These are phyloP conservation scores for Mycena albidolilacea DNA, from an alignment of 768 basidiomycete genomes.

Conservation along the genomic window DNA sequence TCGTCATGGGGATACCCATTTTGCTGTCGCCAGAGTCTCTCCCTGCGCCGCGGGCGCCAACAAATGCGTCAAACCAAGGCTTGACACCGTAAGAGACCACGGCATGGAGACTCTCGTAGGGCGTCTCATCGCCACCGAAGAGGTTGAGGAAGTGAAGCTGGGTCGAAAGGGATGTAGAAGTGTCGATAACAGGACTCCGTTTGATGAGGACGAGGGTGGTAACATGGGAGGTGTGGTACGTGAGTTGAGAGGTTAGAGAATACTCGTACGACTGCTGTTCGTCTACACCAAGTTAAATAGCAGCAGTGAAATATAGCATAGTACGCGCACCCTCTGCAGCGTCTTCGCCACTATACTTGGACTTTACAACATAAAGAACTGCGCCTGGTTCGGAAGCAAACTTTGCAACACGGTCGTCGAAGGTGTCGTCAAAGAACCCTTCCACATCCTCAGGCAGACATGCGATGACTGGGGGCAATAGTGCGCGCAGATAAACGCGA, in stretches of 20 bases:
- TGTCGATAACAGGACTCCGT: conserved; percentile 86
- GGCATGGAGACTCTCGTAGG: conserved; percentile 96
- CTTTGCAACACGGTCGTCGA: conserved; percentile 80
- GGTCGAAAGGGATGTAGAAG: conserved; percentile 80
- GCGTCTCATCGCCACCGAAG: conserved; percentile 89
- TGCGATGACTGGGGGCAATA: conserved; percentile 89
- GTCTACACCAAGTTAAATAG: conserved; percentile 58
- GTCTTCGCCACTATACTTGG: conserved; percentile 60
- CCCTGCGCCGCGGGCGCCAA: conserved; percentile 82
- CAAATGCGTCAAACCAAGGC: conserved; percentile 98
- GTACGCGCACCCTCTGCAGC: conserved; percentile 76
- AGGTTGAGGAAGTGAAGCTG: conserved; percentile 96
- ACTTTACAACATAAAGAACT: conserved; percentile 87
- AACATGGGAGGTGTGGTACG: conserved; percentile 84
- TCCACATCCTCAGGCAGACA: conserved; percentile 76
- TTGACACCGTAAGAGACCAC: conserved; percentile 96
- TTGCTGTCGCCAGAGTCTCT: conserved; percentile 84
- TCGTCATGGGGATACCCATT: conserved; percentile 98
- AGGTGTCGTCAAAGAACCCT: conserved; percentile 78
- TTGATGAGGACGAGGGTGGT: conserved; percentile 97
- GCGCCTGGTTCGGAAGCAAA: conserved; percentile 85
- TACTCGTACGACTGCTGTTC: conserved; percentile 79
- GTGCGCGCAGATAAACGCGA: conserved; percentile 75
- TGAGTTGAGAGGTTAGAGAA: conserved; percentile 78
- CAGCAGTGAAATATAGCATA: conserved; percentile 20